Conservation (phyloP, 805 yeast genomes). For the Ogataea pignaliae region DNA sequence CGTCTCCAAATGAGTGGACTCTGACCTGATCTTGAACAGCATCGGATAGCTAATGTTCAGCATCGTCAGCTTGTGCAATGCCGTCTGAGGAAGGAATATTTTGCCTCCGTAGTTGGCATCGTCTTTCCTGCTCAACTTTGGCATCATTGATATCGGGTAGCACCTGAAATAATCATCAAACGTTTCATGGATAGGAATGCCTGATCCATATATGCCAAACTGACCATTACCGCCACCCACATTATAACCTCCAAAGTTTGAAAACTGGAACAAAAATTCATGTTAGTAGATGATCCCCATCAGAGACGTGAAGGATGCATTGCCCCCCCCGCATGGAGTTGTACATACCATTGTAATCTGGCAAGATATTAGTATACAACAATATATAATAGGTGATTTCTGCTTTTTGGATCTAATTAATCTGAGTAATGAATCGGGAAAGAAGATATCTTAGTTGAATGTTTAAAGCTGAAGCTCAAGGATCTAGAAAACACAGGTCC, state of each 20-base stretch:
- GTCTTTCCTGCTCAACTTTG: slow-evolving; percentile 64
- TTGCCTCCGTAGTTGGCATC: slow-evolving; percentile 93
- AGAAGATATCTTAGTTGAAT: no score
- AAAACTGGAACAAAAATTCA: slow-evolving; percentile 14
- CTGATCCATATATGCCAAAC: slow-evolving; percentile 10
- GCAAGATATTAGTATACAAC: no score
- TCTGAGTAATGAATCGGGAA: no score
- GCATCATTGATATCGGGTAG: slow-evolving; percentile 89
- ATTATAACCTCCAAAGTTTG: slow-evolving; percentile 23
- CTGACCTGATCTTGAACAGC: slow-evolving; percentile 79
- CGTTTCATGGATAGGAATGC: slow-evolving; percentile 20
- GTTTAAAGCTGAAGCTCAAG: no score
- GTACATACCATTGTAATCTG: slow-evolving; percentile 8
- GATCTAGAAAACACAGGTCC: no score
- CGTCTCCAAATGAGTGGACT: slow-evolving; percentile 50
- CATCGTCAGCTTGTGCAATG: slow-evolving; percentile 83
- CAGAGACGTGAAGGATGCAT: no score
- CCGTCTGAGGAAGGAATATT: slow-evolving; percentile 90
- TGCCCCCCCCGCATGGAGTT: background rate
- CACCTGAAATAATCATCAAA: slow-evolving; percentile 90
- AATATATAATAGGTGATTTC: no score
- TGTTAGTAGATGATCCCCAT: background rate
- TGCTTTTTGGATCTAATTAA: no score
- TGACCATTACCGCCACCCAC: slow-evolving; percentile 9
- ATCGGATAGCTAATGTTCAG: slow-evolving; percentile 92